Percentiles rank a stretch among this genome's conserved stretches.
These are phyloP conservation scores for Dipodascus albidus DNA, from an alignment of 805 yeast genomes.

Conservation along the genomic window DNA sequence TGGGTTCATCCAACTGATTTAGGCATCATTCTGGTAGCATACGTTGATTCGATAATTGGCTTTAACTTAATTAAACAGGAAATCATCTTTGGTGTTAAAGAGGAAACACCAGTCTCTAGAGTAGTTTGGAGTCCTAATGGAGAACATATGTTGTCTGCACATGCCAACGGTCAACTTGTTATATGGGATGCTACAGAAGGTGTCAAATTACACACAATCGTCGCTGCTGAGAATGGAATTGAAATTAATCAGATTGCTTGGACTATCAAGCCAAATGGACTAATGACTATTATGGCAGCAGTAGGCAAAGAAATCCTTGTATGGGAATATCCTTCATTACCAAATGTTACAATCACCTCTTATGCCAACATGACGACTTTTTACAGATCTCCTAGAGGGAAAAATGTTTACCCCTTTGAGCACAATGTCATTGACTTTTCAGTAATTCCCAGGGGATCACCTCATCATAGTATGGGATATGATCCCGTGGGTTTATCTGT, in stretches of 20 bases:
- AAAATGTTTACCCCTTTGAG: slow-evolving; percentile 36
- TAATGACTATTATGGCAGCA: slow-evolving; percentile 51
- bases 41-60: slow-evolving; percentile 53
- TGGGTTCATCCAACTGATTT: slow-evolving; percentile 86
- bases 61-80: slow-evolving; percentile 55
- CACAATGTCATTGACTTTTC: slow-evolving; percentile 34
- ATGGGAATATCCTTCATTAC: slow-evolving; percentile 15
- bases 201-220: slow-evolving; percentile 60
- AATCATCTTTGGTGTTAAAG: slow-evolving; percentile 45
- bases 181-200: slow-evolving; percentile 91
- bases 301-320: slow-evolving; percentile 38
- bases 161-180: slow-evolving; percentile 72
- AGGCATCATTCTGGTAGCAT: slow-evolving; percentile 65
- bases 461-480: slow-evolving; percentile 72
- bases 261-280: slow-evolving; percentile 48
- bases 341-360: slow-evolving; percentile 69
- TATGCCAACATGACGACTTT: slow-evolving; percentile 73
- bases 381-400: slow-evolving; percentile 50
- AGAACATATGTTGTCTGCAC: slow-evolving; percentile 65
- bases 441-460: slow-evolving; percentile 47
- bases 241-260: slow-evolving; percentile 59
- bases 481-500: slow-evolving; percentile 58
- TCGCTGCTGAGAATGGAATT: slow-evolving; percentile 67
- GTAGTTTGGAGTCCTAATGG: slow-evolving; percentile 82
- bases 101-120: slow-evolving; percentile 29